Conservation (phyloP, 176 grass and related monocot genomes). For the Oryza longistaminata region DNA sequence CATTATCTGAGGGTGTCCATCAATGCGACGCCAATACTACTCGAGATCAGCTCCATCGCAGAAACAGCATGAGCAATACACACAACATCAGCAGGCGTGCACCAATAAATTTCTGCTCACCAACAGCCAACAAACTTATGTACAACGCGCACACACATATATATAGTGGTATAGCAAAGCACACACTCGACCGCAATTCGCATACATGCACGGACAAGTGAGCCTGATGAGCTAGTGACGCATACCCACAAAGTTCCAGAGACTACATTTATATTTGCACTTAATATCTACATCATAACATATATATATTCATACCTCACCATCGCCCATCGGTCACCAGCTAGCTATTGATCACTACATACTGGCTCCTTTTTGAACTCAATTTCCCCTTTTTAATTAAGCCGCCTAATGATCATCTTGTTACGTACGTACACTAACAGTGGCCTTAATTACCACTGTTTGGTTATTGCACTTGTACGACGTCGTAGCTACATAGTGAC, state of each 20-base stretch:
- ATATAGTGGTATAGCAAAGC: not conserved
- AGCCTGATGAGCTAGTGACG: conserved; percentile 26
- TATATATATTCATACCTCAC: conserved; percentile 14
- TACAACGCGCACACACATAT: not conserved
- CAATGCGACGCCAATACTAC: not conserved
- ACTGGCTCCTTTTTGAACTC: not conserved
- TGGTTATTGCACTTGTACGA: conserved; percentile 25
- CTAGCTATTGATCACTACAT: not conserved
- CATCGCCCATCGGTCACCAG: not conserved
- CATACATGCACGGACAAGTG: conserved; percentile 29
- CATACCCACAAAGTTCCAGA: conserved; percentile 39
- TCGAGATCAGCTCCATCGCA: not conserved
- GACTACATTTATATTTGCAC: conserved; percentile 55
- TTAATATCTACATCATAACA: conserved; percentile 41
- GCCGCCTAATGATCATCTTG: not conserved
- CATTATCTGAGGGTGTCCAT: not conserved
- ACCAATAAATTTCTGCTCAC: conserved; percentile 39
- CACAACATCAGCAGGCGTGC: not conserved
- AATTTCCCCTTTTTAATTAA: not conserved
- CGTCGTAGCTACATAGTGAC: conserved; percentile 6
- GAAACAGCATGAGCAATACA: not conserved
- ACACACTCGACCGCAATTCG: not conserved
- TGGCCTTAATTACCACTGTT: conserved; percentile 21
- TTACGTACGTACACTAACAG: conserved; percentile 27
- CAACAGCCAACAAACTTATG: conserved; percentile 50